Evolutionary conservation across 2,329 filamentous ascomycete species (phyloP), one percentile per base, ranked within the genome.

Genomic region (Diplodia intermedia): DNA sequence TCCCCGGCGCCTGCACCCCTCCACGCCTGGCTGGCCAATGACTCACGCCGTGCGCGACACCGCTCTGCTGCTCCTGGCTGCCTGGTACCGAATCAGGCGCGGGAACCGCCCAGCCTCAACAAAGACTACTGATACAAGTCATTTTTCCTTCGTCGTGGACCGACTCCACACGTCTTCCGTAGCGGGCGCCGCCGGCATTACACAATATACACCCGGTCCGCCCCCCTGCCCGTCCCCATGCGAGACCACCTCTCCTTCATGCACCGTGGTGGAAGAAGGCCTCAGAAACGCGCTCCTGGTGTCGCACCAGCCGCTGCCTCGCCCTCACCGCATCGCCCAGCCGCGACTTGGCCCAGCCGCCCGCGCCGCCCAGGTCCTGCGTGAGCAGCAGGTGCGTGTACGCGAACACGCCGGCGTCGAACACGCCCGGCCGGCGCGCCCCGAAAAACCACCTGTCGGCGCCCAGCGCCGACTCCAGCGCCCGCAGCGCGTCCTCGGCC

Each of bases 351-450:
- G 81, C 82, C 91, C 91, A 94, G 11, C 75, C 76, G 12, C 76
- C 75, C 1, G 79, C 82, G 18, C 76, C 75, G 1, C 80, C 82
- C 71, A 93, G 74, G 1, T 73, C 74, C 40, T 88, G 84, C 61
- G 97, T 80, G 63, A 97, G 80, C 65, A 98, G 82, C 62, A 97
- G 82, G 78, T 96, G 88, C 0, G 92, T 94, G 79, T 97, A 99
- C 3, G 93, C 89, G 80, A 97, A 98, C 2, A 98, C 87, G 66
- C 88, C 89, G 7, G 94, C 94, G 79, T 99, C 95, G 73, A 98
- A 94, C 29, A 94, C 75, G 0, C 89, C 88, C 0, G 94, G 92
- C 18, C 79, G 76, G 36, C 78, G 62, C 68, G 77, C 76, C 4
- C 82, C 84, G 74, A 90, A 90, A 77, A 91, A 91, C 83, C 88